Percentiles rank a stretch among this genome's conserved stretches.
phyloP scores from a whole-genome alignment of 164 flowering plant genomes.

The Stephania japonica region DNA sequence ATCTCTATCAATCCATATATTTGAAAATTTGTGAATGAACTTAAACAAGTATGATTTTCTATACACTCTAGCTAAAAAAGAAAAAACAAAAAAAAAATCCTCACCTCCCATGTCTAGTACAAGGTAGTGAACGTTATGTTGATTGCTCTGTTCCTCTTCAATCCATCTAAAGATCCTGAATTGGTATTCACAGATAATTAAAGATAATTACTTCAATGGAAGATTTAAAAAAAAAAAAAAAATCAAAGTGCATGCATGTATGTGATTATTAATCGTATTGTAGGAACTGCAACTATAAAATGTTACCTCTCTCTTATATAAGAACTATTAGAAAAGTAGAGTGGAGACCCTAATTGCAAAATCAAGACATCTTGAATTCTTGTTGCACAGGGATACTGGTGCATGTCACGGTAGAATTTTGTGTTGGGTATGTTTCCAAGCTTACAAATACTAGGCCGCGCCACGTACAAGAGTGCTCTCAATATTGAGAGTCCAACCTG shows the following conservation, averaged over 20 bases:
- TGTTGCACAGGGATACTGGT: conserved; percentile 56
- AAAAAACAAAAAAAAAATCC: no score
- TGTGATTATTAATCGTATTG: no score
- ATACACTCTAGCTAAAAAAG: not conserved
- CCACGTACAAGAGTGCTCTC: conserved; percentile 59
- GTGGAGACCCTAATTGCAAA: conserved; percentile 67
- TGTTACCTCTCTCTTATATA: conserved; percentile 68
- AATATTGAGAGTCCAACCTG: conserved; percentile 60
- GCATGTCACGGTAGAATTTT: conserved; percentile 40
- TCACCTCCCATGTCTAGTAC: conserved; percentile 67
- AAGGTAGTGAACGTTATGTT: conserved; percentile 34
- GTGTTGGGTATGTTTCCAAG: conserved; percentile 61
- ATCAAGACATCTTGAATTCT: conserved; percentile 41
- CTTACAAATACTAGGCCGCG: conserved; percentile 63
- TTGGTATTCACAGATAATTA: no score
- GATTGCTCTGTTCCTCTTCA: conserved; percentile 36
- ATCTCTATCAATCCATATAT: not conserved
- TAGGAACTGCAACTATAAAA: not conserved
- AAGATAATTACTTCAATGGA: not conserved
- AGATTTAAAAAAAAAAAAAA: not conserved
- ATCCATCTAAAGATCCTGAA: conserved; percentile 59
- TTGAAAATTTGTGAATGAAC: not conserved
- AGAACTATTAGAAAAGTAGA: conserved; percentile 54
- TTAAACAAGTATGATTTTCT: not conserved
- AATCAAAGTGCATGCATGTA: not conserved